Evolutionary conservation across 2,329 filamentous ascomycete genomes (phyloP).

Genomic region (Daldinia sp.): DNA sequence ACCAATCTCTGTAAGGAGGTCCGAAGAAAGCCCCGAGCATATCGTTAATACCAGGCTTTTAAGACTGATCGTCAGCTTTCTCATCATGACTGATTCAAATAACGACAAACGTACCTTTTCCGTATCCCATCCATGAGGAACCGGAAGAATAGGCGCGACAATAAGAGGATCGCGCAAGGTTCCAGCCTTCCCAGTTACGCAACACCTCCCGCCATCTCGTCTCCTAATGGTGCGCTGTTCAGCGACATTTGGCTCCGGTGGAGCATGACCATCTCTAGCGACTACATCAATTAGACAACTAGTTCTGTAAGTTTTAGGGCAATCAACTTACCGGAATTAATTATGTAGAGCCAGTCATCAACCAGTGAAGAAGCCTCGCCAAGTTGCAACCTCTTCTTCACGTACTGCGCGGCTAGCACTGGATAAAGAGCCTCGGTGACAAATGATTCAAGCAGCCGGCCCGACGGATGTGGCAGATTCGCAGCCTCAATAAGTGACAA

Average conservation of each 20-base stretch:
- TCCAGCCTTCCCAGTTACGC: neutral
- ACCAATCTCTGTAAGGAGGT: neutral
- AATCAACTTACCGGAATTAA: neutral
- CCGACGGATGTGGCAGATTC: neutral
- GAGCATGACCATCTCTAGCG: neutral
- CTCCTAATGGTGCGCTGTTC: neutral
- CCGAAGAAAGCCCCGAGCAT: neutral
- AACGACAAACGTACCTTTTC: neutral
- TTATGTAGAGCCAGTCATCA: neutral
- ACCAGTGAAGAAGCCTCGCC: neutral
- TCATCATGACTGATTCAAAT: neutral
- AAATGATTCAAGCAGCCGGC: neutral
- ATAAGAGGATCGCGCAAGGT: neutral
- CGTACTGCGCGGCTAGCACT: neutral
- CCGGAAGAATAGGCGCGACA: neutral
- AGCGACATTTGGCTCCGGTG: neutral
- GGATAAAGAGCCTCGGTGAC: neutral
- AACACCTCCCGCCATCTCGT: neutral
- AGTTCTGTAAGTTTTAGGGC: neutral
- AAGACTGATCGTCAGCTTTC: neutral
- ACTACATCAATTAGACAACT: neutral
- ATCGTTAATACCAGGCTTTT: neutral
- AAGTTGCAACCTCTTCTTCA: neutral
- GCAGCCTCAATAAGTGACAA: neutral
- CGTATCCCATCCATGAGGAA: neutral